Conservation (phyloP, 2,329 filamentous ascomycete species). For the Grosmannia huntii region DNA sequence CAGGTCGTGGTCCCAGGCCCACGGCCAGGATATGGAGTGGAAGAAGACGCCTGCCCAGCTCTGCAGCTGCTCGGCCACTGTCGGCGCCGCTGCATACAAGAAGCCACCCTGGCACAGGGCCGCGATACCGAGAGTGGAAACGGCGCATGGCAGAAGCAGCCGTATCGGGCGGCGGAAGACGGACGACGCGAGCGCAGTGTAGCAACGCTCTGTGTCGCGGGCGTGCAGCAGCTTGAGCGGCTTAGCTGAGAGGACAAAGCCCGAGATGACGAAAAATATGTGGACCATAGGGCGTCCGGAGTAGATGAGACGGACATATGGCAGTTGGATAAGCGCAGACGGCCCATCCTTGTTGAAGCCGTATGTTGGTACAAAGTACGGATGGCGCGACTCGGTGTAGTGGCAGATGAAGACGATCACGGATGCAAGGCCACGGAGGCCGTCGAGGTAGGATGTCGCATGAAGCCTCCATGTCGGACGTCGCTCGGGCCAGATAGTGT, state of each 20-base stretch:
- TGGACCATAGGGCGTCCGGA: conserved; percentile 35
- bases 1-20: conserved; percentile 22
- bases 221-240: conserved; percentile 28
- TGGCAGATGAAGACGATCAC: conserved; percentile 35
- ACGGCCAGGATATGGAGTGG: conserved; percentile 22
- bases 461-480: conserved; percentile 17
- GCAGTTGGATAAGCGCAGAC: conserved; percentile 27
- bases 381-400: conserved; percentile 28
- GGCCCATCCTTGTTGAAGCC: conserved; percentile 19
- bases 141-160: conserved; percentile 31
- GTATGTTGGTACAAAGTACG: conserved; percentile 22
- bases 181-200: conserved; percentile 29
- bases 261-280: conserved; percentile 39
- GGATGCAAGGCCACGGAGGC: conserved; percentile 34
- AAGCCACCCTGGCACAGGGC: conserved; percentile 20
- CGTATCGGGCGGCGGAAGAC: conserved; percentile 33
- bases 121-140: conserved; percentile 27
- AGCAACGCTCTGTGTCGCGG: conserved; percentile 23
- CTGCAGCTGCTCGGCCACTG: conserved; percentile 17
- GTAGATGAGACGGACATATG: conserved; percentile 29
- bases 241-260: conserved; percentile 32
- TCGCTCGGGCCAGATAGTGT: conserved; percentile 17
- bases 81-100: conserved; percentile 16
- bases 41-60: conserved; percentile 19
- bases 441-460: conserved; percentile 34